Base-by-base conservation (phyloP, 2,329 filamentous ascomycete species). In the Hypoxylon sp. region DNA sequence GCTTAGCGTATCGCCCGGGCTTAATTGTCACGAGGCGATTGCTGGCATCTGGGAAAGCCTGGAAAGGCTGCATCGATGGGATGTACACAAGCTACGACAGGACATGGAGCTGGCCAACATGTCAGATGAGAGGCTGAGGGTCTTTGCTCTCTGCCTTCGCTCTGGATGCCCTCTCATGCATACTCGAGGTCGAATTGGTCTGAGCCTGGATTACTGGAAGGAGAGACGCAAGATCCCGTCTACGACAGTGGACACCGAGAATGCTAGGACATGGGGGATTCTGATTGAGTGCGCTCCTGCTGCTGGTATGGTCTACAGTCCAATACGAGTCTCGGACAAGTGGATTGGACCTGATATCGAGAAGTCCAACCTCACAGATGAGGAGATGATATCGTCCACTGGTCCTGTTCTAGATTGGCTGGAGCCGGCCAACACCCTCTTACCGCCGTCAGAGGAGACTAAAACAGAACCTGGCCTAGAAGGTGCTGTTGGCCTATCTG, bases 181-280 rank as follows among this genome's bases (percentile, higher is more conserved):
- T 77, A 84, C 85, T 12, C 83, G 87, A 52, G 84, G 85, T 20
- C 85, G 84, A 51, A 80, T 95, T 24, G 93, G 93, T 0, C 79
- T 95, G 59, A 87, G 86, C 50, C 72, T 96, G 38, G 90, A 93
- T 68, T 96, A 95, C 76, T 96, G 92, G 92, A 89, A 87, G 76
- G 84, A 90, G 70, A 80, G 83, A 58, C 83, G 86, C 48, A 81
- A 85, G 48, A 76, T 87, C 14, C 78, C 75, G 2, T 76, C 77
- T 4, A 74, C 72, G 1, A 77, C 70, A 48, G 76, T 78, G 48
- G 75, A 78, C 16, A 76, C 80, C 30, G 75, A 80, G 16, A 72
- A 79, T 28, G 77, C 78, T 30, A 84, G 82, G 61, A 83, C 87
- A 2, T 94, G 90, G 86, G 87, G 87, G 0, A 82, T 95, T 6